A percentile compares a stretch with the other conserved stretches of the same genome.
phyloP scores from a whole-genome alignment of 75 land plant species.

The Picea glauca region DNA sequence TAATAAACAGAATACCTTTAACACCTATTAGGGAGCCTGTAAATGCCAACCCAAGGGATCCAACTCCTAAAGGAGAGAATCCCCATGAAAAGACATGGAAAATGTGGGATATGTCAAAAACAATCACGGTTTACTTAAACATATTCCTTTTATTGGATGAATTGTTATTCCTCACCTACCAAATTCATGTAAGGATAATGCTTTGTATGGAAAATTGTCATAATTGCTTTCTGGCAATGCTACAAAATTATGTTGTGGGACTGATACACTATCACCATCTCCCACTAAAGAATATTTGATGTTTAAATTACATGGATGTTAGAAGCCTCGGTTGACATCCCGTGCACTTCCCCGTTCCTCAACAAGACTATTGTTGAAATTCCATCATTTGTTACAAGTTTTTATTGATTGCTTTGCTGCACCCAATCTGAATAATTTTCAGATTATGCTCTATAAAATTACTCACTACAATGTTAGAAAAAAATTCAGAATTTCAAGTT shows the following conservation, averaged over 20 bases:
- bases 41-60: background rate
- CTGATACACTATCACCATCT: background rate
- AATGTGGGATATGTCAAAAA: background rate
- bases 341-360: too few relatives aligned
- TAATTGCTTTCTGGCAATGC: background rate
- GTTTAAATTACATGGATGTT: background rate
- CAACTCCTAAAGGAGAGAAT: background rate
- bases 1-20: too few relatives aligned
- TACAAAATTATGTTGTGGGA: background rate
- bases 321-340: background rate
- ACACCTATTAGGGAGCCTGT: too few relatives aligned
- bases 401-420: background rate
- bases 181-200: background rate
- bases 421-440: background rate
- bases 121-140: background rate
- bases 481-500: too few relatives aligned
- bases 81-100: too few relatives aligned
- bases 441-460: background rate
- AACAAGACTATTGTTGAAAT: background rate
- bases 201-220: background rate
- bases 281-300: background rate
- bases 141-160: background rate
- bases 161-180: background rate
- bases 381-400: background rate
- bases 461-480: background rate